Evolutionary conservation across 2,329 filamentous ascomycete genomes (phyloP).

Genomic region (Ceratocystis papillata): DNA sequence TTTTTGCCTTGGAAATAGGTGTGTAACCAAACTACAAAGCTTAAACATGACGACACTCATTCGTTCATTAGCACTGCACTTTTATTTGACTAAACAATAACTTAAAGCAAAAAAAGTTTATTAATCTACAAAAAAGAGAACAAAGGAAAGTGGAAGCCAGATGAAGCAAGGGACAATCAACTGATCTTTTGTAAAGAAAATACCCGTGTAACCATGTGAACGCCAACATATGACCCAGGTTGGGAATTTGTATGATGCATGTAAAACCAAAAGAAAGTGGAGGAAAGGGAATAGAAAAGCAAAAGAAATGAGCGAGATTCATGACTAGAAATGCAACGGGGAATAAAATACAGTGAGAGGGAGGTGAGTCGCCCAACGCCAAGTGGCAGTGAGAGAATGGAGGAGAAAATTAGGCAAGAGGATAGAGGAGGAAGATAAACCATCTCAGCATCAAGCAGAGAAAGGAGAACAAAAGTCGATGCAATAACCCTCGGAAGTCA

Average conservation of each 20-base stretch:
- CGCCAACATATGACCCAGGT: constrained; percentile 4
- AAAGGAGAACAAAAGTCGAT: neutral
- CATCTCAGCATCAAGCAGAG: neutral
- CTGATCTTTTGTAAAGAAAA: neutral
- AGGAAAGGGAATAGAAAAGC: neutral
- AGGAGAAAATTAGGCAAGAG: neutral
- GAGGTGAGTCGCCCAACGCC: neutral
- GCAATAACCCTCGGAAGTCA: neutral
- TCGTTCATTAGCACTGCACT: neutral
- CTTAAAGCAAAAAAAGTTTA: constrained; percentile 2
- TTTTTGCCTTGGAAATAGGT: neutral
- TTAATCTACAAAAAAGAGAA: neutral
- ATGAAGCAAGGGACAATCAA: neutral
- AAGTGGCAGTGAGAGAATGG: neutral
- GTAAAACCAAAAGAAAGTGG: neutral
- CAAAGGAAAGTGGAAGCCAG: neutral
- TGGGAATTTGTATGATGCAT: constrained; percentile 4
- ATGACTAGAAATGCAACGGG: neutral
- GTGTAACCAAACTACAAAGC: neutral
- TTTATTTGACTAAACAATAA: neutral
- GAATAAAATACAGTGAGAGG: neutral
- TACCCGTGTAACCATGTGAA: constrained; percentile 4
- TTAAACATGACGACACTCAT: neutral
- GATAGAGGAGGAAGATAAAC: neutral
- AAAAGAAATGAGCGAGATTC: neutral